Percentiles rank a stretch among this genome's conserved stretches.
Conservation (phyloP, 768 basidiomycete species). For the Kwoniella shandongensis region DNA sequence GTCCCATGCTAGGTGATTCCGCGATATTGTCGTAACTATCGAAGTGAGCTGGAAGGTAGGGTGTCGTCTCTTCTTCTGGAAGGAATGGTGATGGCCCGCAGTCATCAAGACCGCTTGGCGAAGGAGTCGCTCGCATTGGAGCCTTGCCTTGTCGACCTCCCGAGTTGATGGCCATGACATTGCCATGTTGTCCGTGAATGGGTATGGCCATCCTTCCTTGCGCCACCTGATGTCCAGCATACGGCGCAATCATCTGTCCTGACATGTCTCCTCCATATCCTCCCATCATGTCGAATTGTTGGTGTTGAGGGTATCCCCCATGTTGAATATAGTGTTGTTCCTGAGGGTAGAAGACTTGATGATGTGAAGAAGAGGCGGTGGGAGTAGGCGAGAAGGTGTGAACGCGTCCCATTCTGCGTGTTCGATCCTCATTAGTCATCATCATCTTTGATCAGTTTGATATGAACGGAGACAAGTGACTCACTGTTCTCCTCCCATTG, state of each 20-base stretch:
- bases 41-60: slow-evolving; percentile 21
- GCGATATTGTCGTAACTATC: slow-evolving; percentile 18
- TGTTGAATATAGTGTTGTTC: slow-evolving; percentile 10
- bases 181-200: slow-evolving; percentile 22
- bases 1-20: slow-evolving; percentile 11
- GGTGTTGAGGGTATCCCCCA: slow-evolving; percentile 1
- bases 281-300: slow-evolving; percentile 5
- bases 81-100: slow-evolving; percentile 25
- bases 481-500: slow-evolving; percentile 22
- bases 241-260: slow-evolving; percentile 19
- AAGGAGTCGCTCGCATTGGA: slow-evolving; percentile 14
- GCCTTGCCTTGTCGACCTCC: slow-evolving; percentile 7
- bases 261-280: slow-evolving; percentile 11
- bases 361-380: slow-evolving; percentile 17
- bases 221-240: slow-evolving; percentile 25
- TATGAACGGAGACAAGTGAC: not conserved
- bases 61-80: slow-evolving; percentile 20
- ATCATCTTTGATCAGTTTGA: no score
- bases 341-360: slow-evolving; percentile 15
- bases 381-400: slow-evolving; percentile 23
- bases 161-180: slow-evolving; percentile 22
- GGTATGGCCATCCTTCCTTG: slow-evolving; percentile 31
- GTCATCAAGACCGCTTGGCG: slow-evolving; percentile 13
- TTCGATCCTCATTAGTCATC: no score
- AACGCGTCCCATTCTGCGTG: slow-evolving; percentile 23